A percentile compares a stretch with the other conserved stretches of the same genome.
phyloP scores from a whole-genome alignment of 1,139 yeast species.

The Pichia sp. region DNA sequence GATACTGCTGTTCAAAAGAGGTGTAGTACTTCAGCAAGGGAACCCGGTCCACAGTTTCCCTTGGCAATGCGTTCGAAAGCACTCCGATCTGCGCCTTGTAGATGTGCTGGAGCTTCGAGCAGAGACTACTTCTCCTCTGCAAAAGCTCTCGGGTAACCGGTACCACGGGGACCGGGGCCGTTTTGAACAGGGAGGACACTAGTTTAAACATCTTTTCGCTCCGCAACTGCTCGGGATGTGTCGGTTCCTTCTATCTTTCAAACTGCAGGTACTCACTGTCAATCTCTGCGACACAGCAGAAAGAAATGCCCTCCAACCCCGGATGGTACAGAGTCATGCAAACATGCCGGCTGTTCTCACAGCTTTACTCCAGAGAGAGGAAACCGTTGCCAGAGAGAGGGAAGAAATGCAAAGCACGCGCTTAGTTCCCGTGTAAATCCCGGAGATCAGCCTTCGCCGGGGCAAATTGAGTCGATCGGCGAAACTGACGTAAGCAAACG shows the following conservation, averaged over 20 bases:
- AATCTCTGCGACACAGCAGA: no score
- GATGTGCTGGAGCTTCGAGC: conserved; percentile 9
- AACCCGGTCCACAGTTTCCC: background rate
- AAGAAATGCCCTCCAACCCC: no score
- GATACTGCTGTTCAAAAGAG: conserved; percentile 7
- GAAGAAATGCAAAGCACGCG: background rate
- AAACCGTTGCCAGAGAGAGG: background rate
- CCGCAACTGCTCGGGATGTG: background rate
- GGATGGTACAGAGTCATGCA: background rate
- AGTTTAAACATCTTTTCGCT: conserved; percentile 13
- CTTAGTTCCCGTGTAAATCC: background rate
- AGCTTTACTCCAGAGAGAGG: background rate
- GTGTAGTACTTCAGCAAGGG: conserved; percentile 13
- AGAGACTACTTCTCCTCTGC: conserved; percentile 11
- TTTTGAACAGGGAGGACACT: conserved; percentile 12
- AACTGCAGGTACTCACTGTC: no score
- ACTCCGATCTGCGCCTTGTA: conserved; percentile 16
- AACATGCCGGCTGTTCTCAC: background rate
- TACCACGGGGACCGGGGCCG: conserved; percentile 2
- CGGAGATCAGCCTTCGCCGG: background rate
- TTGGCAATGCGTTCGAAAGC: conserved; percentile 1
- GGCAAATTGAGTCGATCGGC: background rate
- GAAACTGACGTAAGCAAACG: background rate
- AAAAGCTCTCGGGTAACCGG: conserved; percentile 17
- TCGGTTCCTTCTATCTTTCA: no score